phyloP scores from a whole-genome alignment of 495 filamentous ascomycete species.

The Podospora comata region DNA sequence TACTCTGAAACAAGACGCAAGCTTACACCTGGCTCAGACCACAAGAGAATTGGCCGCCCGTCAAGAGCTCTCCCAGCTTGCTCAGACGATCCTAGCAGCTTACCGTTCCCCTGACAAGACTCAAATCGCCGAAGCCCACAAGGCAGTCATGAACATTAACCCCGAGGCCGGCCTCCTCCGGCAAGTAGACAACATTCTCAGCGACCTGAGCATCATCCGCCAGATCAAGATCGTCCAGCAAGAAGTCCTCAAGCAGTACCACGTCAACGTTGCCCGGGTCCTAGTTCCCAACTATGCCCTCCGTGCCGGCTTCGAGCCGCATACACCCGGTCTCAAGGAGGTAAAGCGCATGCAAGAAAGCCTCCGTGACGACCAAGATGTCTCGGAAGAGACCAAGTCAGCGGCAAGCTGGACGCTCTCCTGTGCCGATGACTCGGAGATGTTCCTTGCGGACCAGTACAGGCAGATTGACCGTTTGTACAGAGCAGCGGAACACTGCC shows the following conservation, averaged over 20 bases:
- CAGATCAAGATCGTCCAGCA: slow-evolving; percentile 19
- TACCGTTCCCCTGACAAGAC: slow-evolving; percentile 20
- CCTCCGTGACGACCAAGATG: slow-evolving; percentile 2
- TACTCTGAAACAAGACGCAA: background rate
- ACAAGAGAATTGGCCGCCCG: slow-evolving; percentile 19
- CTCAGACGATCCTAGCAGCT: slow-evolving; percentile 14
- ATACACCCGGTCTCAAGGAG: slow-evolving; percentile 14
- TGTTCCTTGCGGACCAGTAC: slow-evolving; percentile 18
- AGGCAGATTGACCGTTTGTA: slow-evolving; percentile 16
- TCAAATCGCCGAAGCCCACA: slow-evolving; percentile 19
- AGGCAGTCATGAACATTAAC: slow-evolving; percentile 17
- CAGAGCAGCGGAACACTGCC: slow-evolving; percentile 18
- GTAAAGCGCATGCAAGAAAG: slow-evolving; percentile 16
- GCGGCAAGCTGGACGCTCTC: slow-evolving; percentile 18
- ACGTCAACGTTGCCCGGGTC: slow-evolving; percentile 14
- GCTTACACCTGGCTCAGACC: background rate
- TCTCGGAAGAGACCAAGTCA: slow-evolving; percentile 8
- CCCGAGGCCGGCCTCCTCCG: slow-evolving; percentile 14
- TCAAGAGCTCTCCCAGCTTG: slow-evolving; percentile 12
- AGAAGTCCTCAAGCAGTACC: slow-evolving; percentile 20
- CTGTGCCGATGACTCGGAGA: slow-evolving; percentile 17
- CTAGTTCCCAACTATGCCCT: slow-evolving; percentile 16
- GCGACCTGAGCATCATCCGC: slow-evolving; percentile 14
- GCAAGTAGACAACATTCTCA: slow-evolving; percentile 15
- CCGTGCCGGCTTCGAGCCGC: background rate